Conservation (phyloP, 2,329 filamentous ascomycete species). For the Fusarium chuoi region DNA sequence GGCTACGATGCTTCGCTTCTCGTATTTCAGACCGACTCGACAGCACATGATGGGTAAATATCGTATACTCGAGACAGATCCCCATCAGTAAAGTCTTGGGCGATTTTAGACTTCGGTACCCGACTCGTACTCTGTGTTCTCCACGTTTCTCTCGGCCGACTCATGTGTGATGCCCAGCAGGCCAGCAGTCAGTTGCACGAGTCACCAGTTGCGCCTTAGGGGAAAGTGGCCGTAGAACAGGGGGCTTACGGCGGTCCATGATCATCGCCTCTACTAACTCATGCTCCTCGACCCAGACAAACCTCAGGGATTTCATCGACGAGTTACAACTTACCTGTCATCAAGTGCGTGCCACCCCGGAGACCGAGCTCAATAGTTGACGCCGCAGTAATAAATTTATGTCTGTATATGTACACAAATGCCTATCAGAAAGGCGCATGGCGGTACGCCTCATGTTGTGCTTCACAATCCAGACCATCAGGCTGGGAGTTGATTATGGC, state of each 20-base stretch:
- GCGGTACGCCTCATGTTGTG: neutral
- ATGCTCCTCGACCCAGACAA: neutral
- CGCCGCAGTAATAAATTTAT: conserved; percentile 1
- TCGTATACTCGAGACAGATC: neutral
- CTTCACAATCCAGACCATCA: conserved; percentile 1
- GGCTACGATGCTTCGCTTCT: conserved; percentile 22
- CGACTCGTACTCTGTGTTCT: conserved; percentile 13
- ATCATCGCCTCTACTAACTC: conserved; percentile 5
- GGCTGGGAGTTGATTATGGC: neutral
- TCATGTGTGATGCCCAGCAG: conserved; percentile 11
- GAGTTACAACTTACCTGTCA: conserved; percentile 7
- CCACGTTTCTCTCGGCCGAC: conserved; percentile 25
- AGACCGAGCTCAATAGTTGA: conserved; percentile 20
- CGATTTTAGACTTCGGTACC: conserved; percentile 6
- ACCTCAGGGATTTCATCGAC: conserved; percentile 3
- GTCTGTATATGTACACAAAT: neutral
- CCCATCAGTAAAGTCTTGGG: conserved; percentile 6
- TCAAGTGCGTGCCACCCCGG: conserved; percentile 1
- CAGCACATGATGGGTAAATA: conserved; percentile 25
- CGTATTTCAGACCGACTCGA: conserved; percentile 26
- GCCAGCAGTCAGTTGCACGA: conserved; percentile 5
- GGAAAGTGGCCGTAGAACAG: conserved; percentile 11
- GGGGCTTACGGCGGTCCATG: conserved; percentile 23
- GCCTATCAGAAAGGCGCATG: conserved; percentile 4
- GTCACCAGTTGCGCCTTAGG: conserved; percentile 11